These are phyloP conservation scores for Cladosporium halotolerans DNA, from an alignment of 2,329 filamentous ascomycete genomes.

Conservation along the genomic window DNA sequence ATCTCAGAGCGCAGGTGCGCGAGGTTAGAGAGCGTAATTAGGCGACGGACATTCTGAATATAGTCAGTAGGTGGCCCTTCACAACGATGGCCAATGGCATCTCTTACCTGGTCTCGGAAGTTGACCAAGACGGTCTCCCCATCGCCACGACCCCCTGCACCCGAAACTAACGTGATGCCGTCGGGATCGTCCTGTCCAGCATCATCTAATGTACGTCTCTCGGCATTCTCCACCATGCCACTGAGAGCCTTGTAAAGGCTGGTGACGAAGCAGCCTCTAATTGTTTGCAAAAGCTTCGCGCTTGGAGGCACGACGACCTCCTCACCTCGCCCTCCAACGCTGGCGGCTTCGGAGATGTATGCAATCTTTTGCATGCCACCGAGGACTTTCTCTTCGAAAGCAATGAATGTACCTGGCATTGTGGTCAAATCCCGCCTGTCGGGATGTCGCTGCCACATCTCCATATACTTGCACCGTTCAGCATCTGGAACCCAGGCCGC, in stretches of 20 bases:
- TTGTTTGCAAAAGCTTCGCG: constrained; percentile 81
- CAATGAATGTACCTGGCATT: constrained; percentile 79
- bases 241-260: constrained; percentile 90
- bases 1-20: constrained; percentile 73
- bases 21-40: constrained; percentile 89
- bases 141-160: constrained; percentile 18
- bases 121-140: constrained; percentile 27
- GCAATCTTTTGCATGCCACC: constrained; percentile 89
- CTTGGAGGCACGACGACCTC: constrained; percentile 82
- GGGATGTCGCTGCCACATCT: constrained; percentile 82
- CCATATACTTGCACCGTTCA: constrained; percentile 83
- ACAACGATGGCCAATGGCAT: neutral
- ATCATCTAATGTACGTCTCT: constrained; percentile 57
- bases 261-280: constrained; percentile 84
- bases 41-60: constrained; percentile 60
- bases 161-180: constrained; percentile 34
- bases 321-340: constrained; percentile 60
- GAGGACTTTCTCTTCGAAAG: constrained; percentile 77
- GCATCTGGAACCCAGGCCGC: constrained; percentile 90
- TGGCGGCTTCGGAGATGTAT: constrained; percentile 82
- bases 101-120: constrained; percentile 47
- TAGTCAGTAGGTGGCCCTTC: neutral
- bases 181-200: constrained; percentile 52
- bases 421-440: constrained; percentile 83
- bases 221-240: constrained; percentile 95